These are phyloP conservation scores for Zalerion maritima DNA, from an alignment of 495 filamentous ascomycete genomes.

Conservation along the genomic window DNA sequence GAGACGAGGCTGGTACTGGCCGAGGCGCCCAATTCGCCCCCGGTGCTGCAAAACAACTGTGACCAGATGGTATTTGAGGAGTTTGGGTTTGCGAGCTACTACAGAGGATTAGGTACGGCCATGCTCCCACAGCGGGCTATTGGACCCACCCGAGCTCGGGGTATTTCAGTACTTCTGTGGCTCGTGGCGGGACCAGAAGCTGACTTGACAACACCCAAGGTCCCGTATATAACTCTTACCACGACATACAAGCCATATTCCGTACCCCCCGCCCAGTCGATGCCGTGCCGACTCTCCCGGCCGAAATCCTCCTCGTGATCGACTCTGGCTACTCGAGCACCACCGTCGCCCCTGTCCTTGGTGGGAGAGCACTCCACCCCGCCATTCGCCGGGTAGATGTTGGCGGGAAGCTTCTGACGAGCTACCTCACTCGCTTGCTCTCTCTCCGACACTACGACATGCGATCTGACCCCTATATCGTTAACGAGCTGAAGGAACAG, in stretches of 20 bases:
- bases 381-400: slow-evolving; percentile 79
- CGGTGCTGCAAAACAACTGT: slow-evolving; percentile 67
- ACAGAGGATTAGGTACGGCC: slow-evolving; percentile 53
- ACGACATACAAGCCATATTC: slow-evolving; percentile 55
- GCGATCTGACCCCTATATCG: slow-evolving; percentile 80
- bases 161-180: not conserved
- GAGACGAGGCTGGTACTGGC: slow-evolving; percentile 72
- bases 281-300: slow-evolving; percentile 35
- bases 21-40: slow-evolving; percentile 81
- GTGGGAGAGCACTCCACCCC: slow-evolving; percentile 63
- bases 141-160: not conserved
- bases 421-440: slow-evolving; percentile 78
- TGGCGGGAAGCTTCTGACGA: slow-evolving; percentile 89
- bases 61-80: slow-evolving; percentile 98
- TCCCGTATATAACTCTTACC: slow-evolving; percentile 69
- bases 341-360: slow-evolving; percentile 74
- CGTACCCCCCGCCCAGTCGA: slow-evolving; percentile 27
- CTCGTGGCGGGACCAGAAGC: slow-evolving; percentile 1
- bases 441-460: slow-evolving; percentile 88
- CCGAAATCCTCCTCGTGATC: slow-evolving; percentile 72
- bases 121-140: no score
- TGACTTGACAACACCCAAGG: slow-evolving; percentile 11
- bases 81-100: slow-evolving; percentile 84
- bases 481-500: slow-evolving; percentile 90
- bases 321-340: slow-evolving; percentile 92